Base-by-base conservation (phyloP, 2,329 filamentous ascomycete genomes). In the Cercospora beticola region DNA sequence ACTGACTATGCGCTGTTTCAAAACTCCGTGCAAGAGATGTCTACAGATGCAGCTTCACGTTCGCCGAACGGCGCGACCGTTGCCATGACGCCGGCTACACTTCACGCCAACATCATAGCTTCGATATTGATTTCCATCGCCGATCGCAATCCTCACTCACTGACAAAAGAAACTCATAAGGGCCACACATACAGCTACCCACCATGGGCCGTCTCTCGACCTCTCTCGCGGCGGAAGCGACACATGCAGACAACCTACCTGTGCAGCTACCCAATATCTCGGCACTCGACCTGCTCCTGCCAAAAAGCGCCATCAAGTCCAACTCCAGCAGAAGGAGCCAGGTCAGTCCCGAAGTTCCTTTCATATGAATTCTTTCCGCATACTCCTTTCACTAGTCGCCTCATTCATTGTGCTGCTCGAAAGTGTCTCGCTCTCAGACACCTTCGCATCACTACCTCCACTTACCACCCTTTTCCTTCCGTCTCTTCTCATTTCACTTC, bases 171-270 rank as follows among this genome's bases (percentile, higher is more conserved):
- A 3, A 0, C 18, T 12, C 10, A 18, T 12, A 28, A 57, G n/a
- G 6, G 18, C 23, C 54, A 31, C 8, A 57, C 23, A 7, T 28
- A 57, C 52, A 40, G 23, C 16, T 14, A 58, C 33, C 36, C 46
- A 63, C 3, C 28, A 77, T 77, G 76, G 75, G 75, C 9, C 76
- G 74, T 16, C 70, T 78, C 28, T 70, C 75, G 16, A 78, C 76
- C 16, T 65, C 70, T 52, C 49, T 78, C 52, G 76, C 76, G 18
- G 74, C 74, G 7, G 64, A 64, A 16, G 72, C 67, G 9, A 72
- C 74, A 9, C 68, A 73, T 58, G 74, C 74, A 31, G 72, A 74
- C 65, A 77, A 77, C 60, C 67, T 78, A 9, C 75, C 73, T 5
- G 60, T 71, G 23, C 65, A 68, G 14, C 69, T 77, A 0, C 76